These are phyloP conservation scores for Periconia digitata DNA, from an alignment of 2,329 filamentous ascomycete genomes.

Conservation along the genomic window DNA sequence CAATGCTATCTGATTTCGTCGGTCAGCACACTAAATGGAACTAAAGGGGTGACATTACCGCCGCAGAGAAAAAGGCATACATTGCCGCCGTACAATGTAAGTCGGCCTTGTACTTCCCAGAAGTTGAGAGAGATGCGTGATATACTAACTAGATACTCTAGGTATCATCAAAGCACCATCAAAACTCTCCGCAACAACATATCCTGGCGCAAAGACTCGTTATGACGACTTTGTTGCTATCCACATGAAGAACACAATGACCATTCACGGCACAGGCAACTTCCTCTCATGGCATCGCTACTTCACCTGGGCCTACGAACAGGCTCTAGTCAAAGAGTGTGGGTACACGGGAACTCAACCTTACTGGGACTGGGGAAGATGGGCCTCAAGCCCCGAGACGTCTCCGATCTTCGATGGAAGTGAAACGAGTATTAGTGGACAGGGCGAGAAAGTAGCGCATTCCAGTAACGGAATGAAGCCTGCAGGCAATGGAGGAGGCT, in stretches of 20 bases:
- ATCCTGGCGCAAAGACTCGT: constrained; percentile 35
- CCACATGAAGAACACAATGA: constrained; percentile 40
- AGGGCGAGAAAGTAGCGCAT: constrained; percentile 44
- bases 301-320: constrained; percentile 46
- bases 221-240: constrained; percentile 42
- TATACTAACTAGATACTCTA: no score
- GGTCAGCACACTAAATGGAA: no score
- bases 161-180: constrained; percentile 27
- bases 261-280: constrained; percentile 39
- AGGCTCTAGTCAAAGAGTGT: constrained; percentile 46
- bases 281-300: constrained; percentile 48
- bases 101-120: neutral
- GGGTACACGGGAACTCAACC: constrained; percentile 48
- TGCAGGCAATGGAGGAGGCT: constrained; percentile 58
- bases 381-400: constrained; percentile 46
- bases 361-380: constrained; percentile 59
- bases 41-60: constrained; percentile 32
- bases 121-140: constrained; percentile 1
- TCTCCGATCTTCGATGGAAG: constrained; percentile 61
- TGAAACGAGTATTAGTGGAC: constrained; percentile 51
- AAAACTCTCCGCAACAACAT: constrained; percentile 19
- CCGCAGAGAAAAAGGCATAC: constrained; percentile 37
- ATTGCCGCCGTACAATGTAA: constrained; percentile 40
- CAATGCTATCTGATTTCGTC: no score
- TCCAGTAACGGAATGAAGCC: constrained; percentile 38